Evolutionary conservation across 768 basidiomycete genomes (phyloP).

Genomic region (Strobilomyces echinocephalus): DNA sequence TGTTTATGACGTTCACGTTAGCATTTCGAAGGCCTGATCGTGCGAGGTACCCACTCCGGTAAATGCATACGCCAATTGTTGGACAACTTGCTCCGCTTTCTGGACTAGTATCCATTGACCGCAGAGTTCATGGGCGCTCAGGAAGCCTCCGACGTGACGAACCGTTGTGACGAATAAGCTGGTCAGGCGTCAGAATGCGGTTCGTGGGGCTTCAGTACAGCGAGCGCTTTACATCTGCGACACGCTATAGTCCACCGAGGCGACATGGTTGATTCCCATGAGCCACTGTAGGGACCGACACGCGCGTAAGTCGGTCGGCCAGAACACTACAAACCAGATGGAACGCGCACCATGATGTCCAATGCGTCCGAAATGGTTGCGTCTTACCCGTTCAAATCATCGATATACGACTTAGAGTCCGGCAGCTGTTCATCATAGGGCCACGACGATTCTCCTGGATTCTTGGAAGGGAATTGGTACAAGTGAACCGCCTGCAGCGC

Average conservation of each 20-base stretch:
- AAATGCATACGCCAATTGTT: conserved; percentile 63
- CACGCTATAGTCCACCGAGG: conserved; percentile 46
- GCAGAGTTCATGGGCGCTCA: conserved; percentile 68
- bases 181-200: too few relatives aligned
- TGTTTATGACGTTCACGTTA: conserved; percentile 11
- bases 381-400: conserved; percentile 44
- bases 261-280: conserved; percentile 53
- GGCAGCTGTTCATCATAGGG: conserved; percentile 62
- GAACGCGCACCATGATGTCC: conserved; percentile 49
- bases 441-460: too few relatives aligned
- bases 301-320: not conserved
- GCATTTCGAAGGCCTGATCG: not conserved
- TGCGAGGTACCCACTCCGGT: conserved; percentile 40
- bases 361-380: conserved; percentile 62
- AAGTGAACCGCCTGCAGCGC: conserved; percentile 45
- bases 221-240: conserved; percentile 38
- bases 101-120: conserved; percentile 46
- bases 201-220: not conserved
- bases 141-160: conserved; percentile 61
- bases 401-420: conserved; percentile 36
- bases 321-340: not conserved
- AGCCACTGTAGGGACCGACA: conserved; percentile 36
- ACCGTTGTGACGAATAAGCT: conserved; percentile 71
- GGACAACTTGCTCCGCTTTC: conserved; percentile 59
- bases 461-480: too few relatives aligned